Percentiles rank a stretch among this genome's conserved stretches.
Evolutionary conservation across 78 protist genomes (phyloP).

Genomic region (Dictyostelium firmibasis): DNA sequence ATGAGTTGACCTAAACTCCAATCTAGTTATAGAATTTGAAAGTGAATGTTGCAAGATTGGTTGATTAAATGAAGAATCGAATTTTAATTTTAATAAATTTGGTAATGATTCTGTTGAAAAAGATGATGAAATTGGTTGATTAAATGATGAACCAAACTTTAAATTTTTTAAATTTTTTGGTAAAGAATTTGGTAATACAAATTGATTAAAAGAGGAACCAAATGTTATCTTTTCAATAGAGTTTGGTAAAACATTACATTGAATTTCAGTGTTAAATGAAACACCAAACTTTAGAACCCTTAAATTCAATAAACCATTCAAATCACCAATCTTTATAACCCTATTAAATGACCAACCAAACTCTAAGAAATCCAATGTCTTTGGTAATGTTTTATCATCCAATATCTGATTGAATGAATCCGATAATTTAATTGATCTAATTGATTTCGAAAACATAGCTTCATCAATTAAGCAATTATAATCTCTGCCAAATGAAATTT

Average conservation of each 20-base stretch:
- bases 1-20: not conserved
- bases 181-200: not conserved
- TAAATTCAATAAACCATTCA: not conserved
- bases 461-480: not conserved
- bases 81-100: no score
- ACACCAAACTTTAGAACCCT: not conserved
- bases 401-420: not conserved
- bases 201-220: not conserved
- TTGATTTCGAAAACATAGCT: not conserved
- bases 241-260: not conserved
- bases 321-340: not conserved
- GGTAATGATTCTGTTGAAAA: not conserved
- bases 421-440: not conserved
- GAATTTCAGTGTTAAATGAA: not conserved
- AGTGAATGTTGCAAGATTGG: not conserved
- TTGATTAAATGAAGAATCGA: not conserved
- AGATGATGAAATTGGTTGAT: not conserved
- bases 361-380: not conserved
- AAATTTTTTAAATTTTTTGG: not conserved
- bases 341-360: not conserved
- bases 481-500: not conserved
- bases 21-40: not conserved
- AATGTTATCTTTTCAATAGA: not conserved
- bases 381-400: not conserved
- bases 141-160: not conserved